Evolutionary conservation across 306 rosid genomes (phyloP), one percentile per base, ranked within the genome.

Genomic region (Casuarina cunninghamiana): DNA sequence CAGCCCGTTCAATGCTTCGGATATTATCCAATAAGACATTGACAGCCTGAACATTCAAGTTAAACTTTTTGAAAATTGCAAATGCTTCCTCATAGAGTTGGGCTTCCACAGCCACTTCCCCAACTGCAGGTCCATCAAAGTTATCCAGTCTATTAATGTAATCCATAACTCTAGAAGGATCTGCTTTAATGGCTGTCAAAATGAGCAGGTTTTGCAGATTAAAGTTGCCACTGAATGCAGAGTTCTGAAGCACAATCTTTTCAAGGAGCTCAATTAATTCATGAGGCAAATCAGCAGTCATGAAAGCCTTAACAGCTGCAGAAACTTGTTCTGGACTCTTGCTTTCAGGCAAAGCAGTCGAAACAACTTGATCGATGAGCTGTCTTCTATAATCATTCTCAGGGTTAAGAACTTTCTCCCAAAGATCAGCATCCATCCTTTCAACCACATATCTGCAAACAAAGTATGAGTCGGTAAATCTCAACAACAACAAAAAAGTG

Each of bases 241-340:
- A 96, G 88, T 96, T 96, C 79, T 96, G 99, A 81, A 96, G 98
- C 83, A 96, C 99, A 71, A 96, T 96, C 93, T 96, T 96, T 83
- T 96, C 99, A 74, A 96, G 99, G 79, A 96, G 98, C 87, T 96
- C 99, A 87, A 96, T 96, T 79, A 96, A 87, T 77, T 96, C 99
- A 54, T 96, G 99, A 61, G 99, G 99, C 78, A 96, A 83, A 85
- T 96, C 99, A 46, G 99, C 99, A 41, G 99, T 96, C 99, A 96
- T 96, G 86, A 96, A 96, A 78, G 98, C 99, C 86, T 96, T 96
- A 76, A 96, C 99, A 81, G 99, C 86, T 21, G 99, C 99, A 80
- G 99, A 96, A 78, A 96, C 99, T 85, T 96, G 99, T 78, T 96
- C 99, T 3, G 99, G 99, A 85, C 98, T 96, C 87, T 96, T 96